phyloP scores from a whole-genome alignment of 805 yeast species.

The Saccharomyces eubayanus region DNA sequence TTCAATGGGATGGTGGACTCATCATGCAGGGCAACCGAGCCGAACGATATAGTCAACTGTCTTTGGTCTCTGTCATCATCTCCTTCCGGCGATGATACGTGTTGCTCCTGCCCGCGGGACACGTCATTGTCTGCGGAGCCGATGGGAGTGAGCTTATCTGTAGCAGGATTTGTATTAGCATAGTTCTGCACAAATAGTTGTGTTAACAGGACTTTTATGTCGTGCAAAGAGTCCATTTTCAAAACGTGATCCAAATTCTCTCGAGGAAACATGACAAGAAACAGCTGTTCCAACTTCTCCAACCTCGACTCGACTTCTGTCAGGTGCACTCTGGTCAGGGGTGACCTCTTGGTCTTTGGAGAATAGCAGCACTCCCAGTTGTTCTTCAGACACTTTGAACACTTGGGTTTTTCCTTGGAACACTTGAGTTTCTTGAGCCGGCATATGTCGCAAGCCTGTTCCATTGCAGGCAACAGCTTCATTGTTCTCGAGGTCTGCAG shows the following conservation, averaged over 20 bases:
- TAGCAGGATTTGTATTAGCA: not conserved
- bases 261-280: constrained; percentile 18
- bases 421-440: constrained; percentile 73
- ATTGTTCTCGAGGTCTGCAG: not conserved
- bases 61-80: not conserved
- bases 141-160: not conserved
- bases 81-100: not conserved
- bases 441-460: constrained; percentile 64
- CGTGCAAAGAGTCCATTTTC: constrained; percentile 7
- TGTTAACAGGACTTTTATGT: not conserved
- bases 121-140: not conserved
- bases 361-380: constrained; percentile 71
- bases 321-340: constrained; percentile 71
- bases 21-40: not conserved
- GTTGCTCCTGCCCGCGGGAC: not conserved
- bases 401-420: constrained; percentile 68
- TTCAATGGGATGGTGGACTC: constrained; percentile 24
- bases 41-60: not conserved
- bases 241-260: constrained; percentile 4
- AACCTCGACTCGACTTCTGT: constrained; percentile 64
- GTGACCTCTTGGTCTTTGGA: constrained; percentile 70
- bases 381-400: constrained; percentile 65
- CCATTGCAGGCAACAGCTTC: not conserved
- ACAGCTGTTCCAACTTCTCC: constrained; percentile 37
- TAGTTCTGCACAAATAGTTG: not conserved